Percentiles rank a stretch among this genome's conserved stretches.
phyloP scores from a whole-genome alignment of 2,329 filamentous ascomycete genomes.

The Aschersonia sp. region DNA sequence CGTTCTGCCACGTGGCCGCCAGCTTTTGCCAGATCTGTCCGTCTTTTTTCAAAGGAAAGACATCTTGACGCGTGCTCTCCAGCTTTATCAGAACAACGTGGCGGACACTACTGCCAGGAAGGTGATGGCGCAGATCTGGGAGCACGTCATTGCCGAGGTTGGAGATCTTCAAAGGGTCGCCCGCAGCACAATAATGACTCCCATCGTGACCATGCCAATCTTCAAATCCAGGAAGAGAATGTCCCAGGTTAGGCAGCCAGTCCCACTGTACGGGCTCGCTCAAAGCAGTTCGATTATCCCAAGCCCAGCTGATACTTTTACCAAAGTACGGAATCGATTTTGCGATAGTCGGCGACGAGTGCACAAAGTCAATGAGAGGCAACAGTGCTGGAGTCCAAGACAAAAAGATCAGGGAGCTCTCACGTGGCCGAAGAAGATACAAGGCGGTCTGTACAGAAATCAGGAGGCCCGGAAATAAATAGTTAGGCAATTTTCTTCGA shows the following conservation, averaged over 20 bases:
- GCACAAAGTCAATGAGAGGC: conserved; percentile 18
- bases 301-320: conserved; percentile 11
- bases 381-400: conserved; percentile 19
- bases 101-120: conserved; percentile 20
- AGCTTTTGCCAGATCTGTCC: conserved; percentile 22
- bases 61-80: conserved; percentile 28
- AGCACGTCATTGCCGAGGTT: conserved; percentile 21
- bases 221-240: conserved; percentile 9
- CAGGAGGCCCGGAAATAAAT: conserved; percentile 10
- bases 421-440: conserved; percentile 13
- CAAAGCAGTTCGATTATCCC: conserved; percentile 14
- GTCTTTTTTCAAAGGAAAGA: conserved; percentile 27
- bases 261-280: conserved; percentile 6
- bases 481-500: conserved; percentile 3
- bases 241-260: conserved; percentile 10
- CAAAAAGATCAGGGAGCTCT: conserved; percentile 18
- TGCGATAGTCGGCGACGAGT: conserved; percentile 14
- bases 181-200: conserved; percentile 18
- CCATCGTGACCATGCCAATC: conserved; percentile 11
- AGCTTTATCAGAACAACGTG: conserved; percentile 26
- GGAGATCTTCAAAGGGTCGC: conserved; percentile 24
- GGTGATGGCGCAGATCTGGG: conserved; percentile 10
- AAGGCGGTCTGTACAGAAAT: conserved; percentile 12
- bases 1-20: conserved; percentile 15
- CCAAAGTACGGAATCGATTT: conserved; percentile 10